Evolutionary conservation across 2,329 filamentous ascomycete genomes (phyloP), one percentile per base, ranked within the genome.

Genomic region (Ophiostoma sp.): DNA sequence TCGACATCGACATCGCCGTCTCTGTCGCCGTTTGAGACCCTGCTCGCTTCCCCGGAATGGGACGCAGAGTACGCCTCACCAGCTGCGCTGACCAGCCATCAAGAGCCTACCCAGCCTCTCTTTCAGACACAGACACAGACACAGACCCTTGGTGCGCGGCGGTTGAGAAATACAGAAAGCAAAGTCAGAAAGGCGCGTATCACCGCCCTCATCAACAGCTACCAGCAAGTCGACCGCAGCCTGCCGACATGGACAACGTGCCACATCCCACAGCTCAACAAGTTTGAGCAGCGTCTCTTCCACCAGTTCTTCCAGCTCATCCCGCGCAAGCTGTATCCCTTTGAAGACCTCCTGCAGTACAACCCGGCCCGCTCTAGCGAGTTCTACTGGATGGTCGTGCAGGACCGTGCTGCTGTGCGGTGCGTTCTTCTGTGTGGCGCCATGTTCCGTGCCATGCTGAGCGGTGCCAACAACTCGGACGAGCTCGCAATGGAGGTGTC

Each of bases 301-400:
- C 73, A 77, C 64, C 73, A 74, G 60, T 76, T 76, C 69, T 75
- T 78, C 70, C 69, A 72, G 62, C 65, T 74, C 1, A 72, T 76
- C 13, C 76, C 77, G n/a, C 73, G 74, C 70, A 77, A 76, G 70
- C 73, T 77, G 64, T 79, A 78, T n/a, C 77, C 77, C 1, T 77
- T 76, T 72, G 78, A 79, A 60, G 74, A 77, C 66, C 68, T 79
- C 1, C 72, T 79, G 36, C 72, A 74, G 33, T 76, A 77, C 74
- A 79, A 79, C 67, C 77, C 77, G 1, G 72, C 74, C 0, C 75
- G 76, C 23, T 72, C 71, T 2, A 67, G 70, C 68, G 71, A 75
- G 33, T 78, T 77, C 69, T 75, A 75, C 73, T 70, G 73, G 31
- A 73, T 76, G 69, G 73, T 76, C 10, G 73, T 73, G 5, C 71